Evolutionary conservation across 1,284 basidiomycete genomes (phyloP).

Genomic region (Sanguinoderma infundibulare): DNA sequence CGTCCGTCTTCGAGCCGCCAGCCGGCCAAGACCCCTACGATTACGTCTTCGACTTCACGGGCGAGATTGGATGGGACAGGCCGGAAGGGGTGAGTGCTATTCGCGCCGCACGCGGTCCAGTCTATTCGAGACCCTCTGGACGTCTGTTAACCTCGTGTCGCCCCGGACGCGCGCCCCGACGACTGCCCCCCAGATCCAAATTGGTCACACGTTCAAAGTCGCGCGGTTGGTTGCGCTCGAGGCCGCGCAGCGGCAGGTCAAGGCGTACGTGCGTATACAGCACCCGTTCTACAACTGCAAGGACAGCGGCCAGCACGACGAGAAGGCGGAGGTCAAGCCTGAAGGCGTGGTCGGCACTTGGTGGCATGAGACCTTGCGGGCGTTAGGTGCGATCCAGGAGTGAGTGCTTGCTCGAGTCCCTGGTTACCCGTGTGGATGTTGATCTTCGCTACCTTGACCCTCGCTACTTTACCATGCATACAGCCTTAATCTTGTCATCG

Average conservation of each 20-base stretch:
- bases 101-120: background rate
- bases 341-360: constrained; percentile 76
- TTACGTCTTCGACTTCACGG: constrained; percentile 83
- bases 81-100: constrained; percentile 65
- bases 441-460: background rate
- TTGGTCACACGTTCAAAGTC: constrained; percentile 77
- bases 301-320: constrained; percentile 66
- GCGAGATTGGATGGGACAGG: constrained; percentile 80
- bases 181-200: constrained; percentile 60
- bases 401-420: constrained; percentile 39
- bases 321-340: constrained; percentile 80
- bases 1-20: constrained; percentile 69
- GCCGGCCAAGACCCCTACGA: constrained; percentile 67
- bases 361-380: constrained; percentile 89
- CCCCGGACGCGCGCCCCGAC: background rate
- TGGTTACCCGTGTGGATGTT: background rate
- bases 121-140: constrained; percentile 6
- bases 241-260: constrained; percentile 66
- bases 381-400: constrained; percentile 75
- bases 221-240: constrained; percentile 72
- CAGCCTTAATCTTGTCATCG: constrained; percentile 81
- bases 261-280: constrained; percentile 81
- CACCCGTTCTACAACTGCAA: constrained; percentile 84
- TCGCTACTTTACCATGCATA: constrained; percentile 2
- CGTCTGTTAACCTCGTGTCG: constrained; percentile 1